Conservation (phyloP, 441 rosid species). For the Syzygium syzygioides region DNA sequence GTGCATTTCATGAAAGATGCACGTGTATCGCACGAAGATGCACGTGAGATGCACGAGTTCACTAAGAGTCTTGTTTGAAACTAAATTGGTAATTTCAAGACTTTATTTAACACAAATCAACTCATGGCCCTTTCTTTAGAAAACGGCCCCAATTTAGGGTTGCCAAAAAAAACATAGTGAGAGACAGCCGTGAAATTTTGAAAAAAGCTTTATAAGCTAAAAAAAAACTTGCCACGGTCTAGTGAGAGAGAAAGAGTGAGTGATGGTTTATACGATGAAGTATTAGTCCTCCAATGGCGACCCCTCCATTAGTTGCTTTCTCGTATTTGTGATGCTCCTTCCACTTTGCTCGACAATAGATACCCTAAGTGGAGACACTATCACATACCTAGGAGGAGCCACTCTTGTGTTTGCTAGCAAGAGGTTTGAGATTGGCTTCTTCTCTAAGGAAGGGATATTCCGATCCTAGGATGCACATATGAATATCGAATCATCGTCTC, state of each 20-base stretch:
- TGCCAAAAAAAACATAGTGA: no score
- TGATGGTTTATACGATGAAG: background rate
- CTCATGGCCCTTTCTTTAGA: background rate
- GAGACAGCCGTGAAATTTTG: background rate
- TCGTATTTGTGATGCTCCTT: background rate
- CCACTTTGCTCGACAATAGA: background rate
- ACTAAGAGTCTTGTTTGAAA: background rate
- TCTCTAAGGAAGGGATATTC: background rate
- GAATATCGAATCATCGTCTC: no score
- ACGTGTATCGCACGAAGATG: rapidly evolving
- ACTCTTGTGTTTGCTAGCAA: background rate
- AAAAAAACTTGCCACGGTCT: background rate
- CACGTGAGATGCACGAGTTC: background rate
- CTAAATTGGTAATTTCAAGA: no score
- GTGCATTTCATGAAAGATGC: background rate
- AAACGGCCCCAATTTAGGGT: rapidly evolving
- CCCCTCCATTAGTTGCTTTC: background rate
- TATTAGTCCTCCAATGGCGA: background rate
- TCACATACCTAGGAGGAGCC: background rate
- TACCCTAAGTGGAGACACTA: background rate
- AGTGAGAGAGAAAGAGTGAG: background rate
- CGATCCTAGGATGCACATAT: background rate
- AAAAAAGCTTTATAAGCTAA: background rate
- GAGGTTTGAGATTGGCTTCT: background rate
- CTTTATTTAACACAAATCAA: no score